phyloP scores from a whole-genome alignment of 805 yeast genomes.

The Metschnikowia vanudenii region DNA sequence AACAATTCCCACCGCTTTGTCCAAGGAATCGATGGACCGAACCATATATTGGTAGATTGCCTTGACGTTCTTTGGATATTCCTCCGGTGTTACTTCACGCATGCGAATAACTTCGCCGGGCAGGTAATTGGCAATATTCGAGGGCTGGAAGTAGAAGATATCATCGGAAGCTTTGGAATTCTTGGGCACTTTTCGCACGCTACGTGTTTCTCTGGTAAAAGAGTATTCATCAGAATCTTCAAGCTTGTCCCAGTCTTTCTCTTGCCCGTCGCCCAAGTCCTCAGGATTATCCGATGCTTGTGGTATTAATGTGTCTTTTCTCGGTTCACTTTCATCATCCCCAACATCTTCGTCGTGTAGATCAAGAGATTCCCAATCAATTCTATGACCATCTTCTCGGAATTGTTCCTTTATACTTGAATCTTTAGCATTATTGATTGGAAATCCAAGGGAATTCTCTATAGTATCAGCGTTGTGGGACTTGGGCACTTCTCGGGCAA shows the following conservation, averaged over 20 bases:
- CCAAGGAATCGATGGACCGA: slow-evolving; percentile 23
- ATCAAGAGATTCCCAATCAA: not conserved
- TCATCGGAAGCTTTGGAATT: slow-evolving; percentile 11
- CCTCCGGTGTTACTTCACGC: slow-evolving; percentile 5
- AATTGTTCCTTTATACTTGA: not conserved
- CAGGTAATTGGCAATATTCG: slow-evolving; percentile 2
- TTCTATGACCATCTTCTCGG: not conserved
- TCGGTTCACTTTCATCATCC: not conserved
- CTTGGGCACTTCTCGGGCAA: too few relatives aligned
- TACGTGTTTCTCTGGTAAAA: not conserved
- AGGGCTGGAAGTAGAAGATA: slow-evolving; percentile 11
- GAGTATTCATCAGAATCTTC: slow-evolving; percentile 4
- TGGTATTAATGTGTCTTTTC: not conserved
- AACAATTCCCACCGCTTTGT: slow-evolving; percentile 23
- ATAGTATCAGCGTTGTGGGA: too few relatives aligned
- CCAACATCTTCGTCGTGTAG: not conserved
- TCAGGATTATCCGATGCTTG: not conserved
- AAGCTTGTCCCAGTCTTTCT: slow-evolving; percentile 1
- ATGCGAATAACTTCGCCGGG: slow-evolving; percentile 11
- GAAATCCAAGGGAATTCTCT: too few relatives aligned
- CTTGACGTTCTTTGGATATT: slow-evolving; percentile 10
- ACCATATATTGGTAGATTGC: slow-evolving; percentile 24
- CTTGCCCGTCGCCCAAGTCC: not conserved
- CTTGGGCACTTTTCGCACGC: slow-evolving; percentile 4
- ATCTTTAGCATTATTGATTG: too few relatives aligned